Evolutionary conservation across 2,329 filamentous ascomycete genomes (phyloP).

Genomic region (Teratosphaeria pseudoeucalypti): DNA sequence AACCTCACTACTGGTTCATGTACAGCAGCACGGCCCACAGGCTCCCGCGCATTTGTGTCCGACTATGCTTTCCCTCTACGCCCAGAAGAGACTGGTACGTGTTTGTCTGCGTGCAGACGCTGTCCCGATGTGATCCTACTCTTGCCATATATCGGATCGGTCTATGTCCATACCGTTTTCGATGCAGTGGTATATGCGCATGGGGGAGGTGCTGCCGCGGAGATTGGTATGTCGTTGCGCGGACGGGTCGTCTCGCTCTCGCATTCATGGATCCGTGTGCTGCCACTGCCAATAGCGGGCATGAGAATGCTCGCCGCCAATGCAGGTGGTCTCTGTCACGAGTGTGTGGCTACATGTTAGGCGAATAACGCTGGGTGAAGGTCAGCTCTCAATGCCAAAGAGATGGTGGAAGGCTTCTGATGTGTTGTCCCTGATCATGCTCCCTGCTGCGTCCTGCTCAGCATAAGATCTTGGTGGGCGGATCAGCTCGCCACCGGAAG

Average conservation of each 20-base stretch:
- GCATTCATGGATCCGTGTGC: background rate
- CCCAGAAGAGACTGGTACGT: background rate
- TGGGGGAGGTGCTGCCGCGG: background rate
- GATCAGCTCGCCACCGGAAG: background rate
- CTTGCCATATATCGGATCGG: background rate
- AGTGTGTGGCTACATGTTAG: too few relatives aligned
- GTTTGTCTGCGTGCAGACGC: background rate
- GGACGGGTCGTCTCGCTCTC: background rate
- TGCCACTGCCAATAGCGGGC: background rate
- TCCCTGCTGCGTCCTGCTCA: background rate
- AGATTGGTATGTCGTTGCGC: background rate
- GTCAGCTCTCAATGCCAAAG: background rate
- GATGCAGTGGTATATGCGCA: background rate
- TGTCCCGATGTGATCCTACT: background rate
- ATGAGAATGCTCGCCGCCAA: background rate
- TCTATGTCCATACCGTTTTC: background rate
- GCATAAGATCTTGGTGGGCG: background rate
- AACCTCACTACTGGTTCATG: background rate
- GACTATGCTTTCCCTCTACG: background rate
- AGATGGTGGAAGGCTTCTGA: background rate
- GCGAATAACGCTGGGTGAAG: background rate
- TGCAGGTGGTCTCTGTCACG: background rate
- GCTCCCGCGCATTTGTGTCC: background rate
- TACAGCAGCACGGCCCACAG: background rate
- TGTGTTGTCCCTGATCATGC: background rate